Conservation (phyloP, 176 grass and related monocot species). For the Oryza longistaminata region DNA sequence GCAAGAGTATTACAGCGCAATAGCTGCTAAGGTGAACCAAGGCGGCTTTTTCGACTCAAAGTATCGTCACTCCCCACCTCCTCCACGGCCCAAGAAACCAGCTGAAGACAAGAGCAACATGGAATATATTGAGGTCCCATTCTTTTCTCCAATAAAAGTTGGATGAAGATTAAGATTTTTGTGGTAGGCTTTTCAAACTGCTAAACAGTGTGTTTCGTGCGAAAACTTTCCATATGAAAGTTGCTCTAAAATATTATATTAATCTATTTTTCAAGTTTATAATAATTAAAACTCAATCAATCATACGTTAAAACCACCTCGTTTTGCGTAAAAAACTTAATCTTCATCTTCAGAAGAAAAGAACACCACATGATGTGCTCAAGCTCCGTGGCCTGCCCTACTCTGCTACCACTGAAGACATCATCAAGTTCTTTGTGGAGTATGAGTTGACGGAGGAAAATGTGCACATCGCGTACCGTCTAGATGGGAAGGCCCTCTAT, state of each 20-base stretch:
- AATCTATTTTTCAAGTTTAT: too few species aligned
- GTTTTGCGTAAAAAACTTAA: too few species aligned
- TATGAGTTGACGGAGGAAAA: slow-evolving; percentile 71
- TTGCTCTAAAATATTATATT: too few species aligned
- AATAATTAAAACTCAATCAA: too few species aligned
- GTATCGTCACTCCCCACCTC: slow-evolving; percentile 51
- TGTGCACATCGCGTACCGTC: slow-evolving; percentile 70
- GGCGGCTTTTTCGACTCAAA: slow-evolving; percentile 46
- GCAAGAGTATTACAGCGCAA: slow-evolving; percentile 76
- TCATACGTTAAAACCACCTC: too few species aligned
- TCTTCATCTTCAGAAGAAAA: too few species aligned
- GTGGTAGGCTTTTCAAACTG: too few species aligned
- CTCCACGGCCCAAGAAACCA: slow-evolving; percentile 47
- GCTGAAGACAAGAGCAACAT: slow-evolving; percentile 70
- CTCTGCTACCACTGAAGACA: slow-evolving; percentile 57
- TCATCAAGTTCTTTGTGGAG: slow-evolving; percentile 82
- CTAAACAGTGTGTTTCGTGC: too few species aligned
- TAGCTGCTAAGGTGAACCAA: slow-evolving; percentile 84
- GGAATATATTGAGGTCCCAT: slow-evolving; percentile 69
- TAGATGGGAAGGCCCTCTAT: slow-evolving; percentile 69
- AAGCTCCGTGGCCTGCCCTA: slow-evolving; percentile 91
- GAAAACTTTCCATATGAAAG: too few species aligned
- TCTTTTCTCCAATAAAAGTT: too few species aligned
- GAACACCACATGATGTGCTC: slow-evolving; percentile 23
- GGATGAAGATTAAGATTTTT: too few species aligned